A percentile compares a stretch with the other conserved stretches of the same genome.
Evolutionary conservation across 1,139 yeast genomes (phyloP).

Genomic region (Sugiyamaella japonica): DNA sequence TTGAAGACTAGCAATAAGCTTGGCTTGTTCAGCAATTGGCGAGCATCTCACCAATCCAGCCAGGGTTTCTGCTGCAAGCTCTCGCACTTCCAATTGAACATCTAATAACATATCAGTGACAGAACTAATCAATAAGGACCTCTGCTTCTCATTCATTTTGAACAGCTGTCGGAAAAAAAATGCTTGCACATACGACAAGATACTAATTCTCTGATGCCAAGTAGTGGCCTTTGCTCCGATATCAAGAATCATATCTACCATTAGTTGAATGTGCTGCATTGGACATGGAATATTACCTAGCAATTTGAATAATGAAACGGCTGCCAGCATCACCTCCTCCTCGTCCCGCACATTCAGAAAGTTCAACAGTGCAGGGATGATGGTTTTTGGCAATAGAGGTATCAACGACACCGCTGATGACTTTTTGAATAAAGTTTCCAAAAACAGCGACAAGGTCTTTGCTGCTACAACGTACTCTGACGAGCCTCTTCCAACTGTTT

Average conservation of each 20-base stretch:
- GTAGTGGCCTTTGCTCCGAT: slow-evolving; percentile 49
- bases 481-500: slow-evolving; percentile 17
- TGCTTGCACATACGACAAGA: slow-evolving; percentile 71
- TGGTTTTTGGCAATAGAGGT: slow-evolving; percentile 43
- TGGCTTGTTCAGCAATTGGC: slow-evolving; percentile 55
- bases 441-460: slow-evolving; percentile 37
- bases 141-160: slow-evolving; percentile 52
- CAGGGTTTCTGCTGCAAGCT: slow-evolving; percentile 69
- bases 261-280: slow-evolving; percentile 44
- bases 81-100: slow-evolving; percentile 71
- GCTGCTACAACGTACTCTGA: slow-evolving; percentile 41
- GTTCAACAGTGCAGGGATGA: slow-evolving; percentile 71
- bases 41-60: slow-evolving; percentile 81
- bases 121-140: slow-evolving; percentile 52
- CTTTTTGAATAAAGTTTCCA: slow-evolving; percentile 30
- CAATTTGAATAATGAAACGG: slow-evolving; percentile 53
- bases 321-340: slow-evolving; percentile 65
- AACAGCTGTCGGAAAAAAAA: slow-evolving; percentile 73
- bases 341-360: slow-evolving; percentile 77
- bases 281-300: slow-evolving; percentile 63
- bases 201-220: slow-evolving; percentile 66
- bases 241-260: slow-evolving; percentile 54
- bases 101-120: slow-evolving; percentile 60
- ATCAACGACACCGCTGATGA: slow-evolving; percentile 33
- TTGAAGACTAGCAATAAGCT: slow-evolving; percentile 39